Conservation (phyloP, 2,329 filamentous ascomycete genomes). For the Aureobasidium sp. region DNA sequence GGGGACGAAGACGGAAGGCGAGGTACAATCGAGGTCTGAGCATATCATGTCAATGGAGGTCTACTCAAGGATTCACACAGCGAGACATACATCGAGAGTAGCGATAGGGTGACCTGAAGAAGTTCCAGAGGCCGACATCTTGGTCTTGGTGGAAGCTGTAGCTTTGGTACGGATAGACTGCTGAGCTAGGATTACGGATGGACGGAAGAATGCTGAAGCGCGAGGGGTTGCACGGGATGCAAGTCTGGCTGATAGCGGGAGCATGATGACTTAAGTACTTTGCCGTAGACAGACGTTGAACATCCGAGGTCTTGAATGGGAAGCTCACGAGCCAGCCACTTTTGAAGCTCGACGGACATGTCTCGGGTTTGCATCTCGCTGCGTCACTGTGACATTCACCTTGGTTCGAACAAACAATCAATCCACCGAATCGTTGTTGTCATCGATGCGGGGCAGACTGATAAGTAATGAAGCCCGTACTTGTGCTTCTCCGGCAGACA, state of each 20-base stretch:
- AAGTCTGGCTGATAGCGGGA: conserved; percentile 12
- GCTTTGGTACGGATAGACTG: conserved; percentile 3
- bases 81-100: conserved; percentile 24
- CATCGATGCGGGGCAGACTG: conserved; percentile 2
- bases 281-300: not conserved
- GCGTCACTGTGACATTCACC: conserved; percentile 5
- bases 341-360: not conserved
- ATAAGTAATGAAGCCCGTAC: not conserved
- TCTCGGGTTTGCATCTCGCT: not conserved
- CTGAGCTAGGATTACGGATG: not conserved
- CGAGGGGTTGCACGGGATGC: conserved; percentile 4
- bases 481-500: not conserved
- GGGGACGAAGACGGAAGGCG: conserved; percentile 64
- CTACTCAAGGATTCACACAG: not conserved
- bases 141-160: conserved; percentile 15
- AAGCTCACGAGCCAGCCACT: not conserved
- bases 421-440: not conserved
- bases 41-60: conserved; percentile 13
- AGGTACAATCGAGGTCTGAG: conserved; percentile 58
- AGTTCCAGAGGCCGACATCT: conserved; percentile 26
- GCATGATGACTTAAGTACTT: conserved; percentile 1
- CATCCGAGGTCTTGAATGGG: not conserved
- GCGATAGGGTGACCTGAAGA: conserved; percentile 28
- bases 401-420: not conserved
- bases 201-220: not conserved